These are phyloP conservation scores for Oleoguttula mirabilis DNA, from an alignment of 495 filamentous ascomycete genomes.

Conservation along the genomic window DNA sequence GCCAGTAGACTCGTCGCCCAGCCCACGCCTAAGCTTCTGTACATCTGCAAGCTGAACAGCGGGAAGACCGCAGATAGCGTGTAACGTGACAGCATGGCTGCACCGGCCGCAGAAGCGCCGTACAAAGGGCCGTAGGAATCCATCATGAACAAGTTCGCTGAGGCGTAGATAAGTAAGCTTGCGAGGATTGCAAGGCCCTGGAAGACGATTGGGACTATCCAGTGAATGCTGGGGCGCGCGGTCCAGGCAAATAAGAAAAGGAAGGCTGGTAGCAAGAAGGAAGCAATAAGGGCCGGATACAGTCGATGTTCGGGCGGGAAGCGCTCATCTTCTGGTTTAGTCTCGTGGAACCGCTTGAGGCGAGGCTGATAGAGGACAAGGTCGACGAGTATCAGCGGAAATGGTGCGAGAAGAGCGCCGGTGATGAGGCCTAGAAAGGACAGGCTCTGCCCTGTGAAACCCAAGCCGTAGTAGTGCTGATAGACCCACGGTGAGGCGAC, in stretches of 20 bases:
- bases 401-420: constrained; percentile 14
- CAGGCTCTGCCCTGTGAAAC: constrained; percentile 16
- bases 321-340: constrained; percentile 7
- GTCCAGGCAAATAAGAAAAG: constrained; percentile 41
- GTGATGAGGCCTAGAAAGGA: constrained; percentile 23
- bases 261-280: constrained; percentile 17
- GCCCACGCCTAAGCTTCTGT: constrained; percentile 23
- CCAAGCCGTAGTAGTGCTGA: constrained; percentile 20
- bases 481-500: constrained; percentile 22
- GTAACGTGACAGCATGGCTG: constrained; percentile 55
- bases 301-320: constrained; percentile 24
- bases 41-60: constrained; percentile 40
- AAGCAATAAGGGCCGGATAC: constrained; percentile 18
- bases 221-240: constrained; percentile 32
- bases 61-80: constrained; percentile 53
- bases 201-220: constrained; percentile 43
- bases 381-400: constrained; percentile 15
- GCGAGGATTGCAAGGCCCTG: constrained; percentile 25
- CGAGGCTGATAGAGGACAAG: constrained; percentile 19
- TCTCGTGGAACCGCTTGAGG: constrained; percentile 6
- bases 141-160: constrained; percentile 36
- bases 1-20: constrained; percentile 37
- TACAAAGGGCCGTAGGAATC: constrained; percentile 48
- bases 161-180: constrained; percentile 15
- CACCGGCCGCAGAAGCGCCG: constrained; percentile 49